phyloP scores from a whole-genome alignment of 2,329 filamentous ascomycete species.

The Neofusicoccum umdonicola region DNA sequence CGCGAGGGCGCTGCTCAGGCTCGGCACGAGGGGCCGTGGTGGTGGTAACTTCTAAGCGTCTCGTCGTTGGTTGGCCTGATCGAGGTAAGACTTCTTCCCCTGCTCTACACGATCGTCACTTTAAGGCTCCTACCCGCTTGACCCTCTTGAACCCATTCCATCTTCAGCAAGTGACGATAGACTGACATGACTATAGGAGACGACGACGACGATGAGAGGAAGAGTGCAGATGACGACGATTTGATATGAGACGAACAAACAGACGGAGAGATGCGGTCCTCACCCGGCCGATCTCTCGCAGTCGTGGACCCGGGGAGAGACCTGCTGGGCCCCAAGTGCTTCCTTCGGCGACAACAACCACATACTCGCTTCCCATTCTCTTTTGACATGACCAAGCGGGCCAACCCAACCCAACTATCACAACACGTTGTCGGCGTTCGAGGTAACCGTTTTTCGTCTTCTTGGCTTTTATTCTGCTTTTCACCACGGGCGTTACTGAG shows the following conservation, averaged over 20 bases:
- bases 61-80: background rate
- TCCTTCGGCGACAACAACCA: slow-evolving; percentile 2
- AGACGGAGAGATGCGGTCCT: background rate
- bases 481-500: background rate
- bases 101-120: background rate
- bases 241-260: slow-evolving; percentile 2
- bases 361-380: background rate
- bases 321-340: slow-evolving; percentile 1
- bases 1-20: slow-evolving; percentile 6
- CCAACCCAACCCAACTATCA: background rate
- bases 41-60: slow-evolving; percentile 5
- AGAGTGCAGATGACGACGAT: background rate
- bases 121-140: too few species aligned
- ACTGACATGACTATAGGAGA: background rate
- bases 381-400: background rate
- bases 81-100: background rate
- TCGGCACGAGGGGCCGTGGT: slow-evolving; percentile 15
- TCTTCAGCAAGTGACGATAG: background rate
- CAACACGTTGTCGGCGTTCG: slow-evolving; percentile 6
- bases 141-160: background rate
- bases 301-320: slow-evolving; percentile 1
- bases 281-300: background rate
- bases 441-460: slow-evolving; percentile 7
- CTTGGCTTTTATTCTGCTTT: background rate
- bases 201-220: background rate